These are phyloP conservation scores for Stephania cephalantha DNA, from an alignment of 164 flowering plant species.

Conservation along the genomic window DNA sequence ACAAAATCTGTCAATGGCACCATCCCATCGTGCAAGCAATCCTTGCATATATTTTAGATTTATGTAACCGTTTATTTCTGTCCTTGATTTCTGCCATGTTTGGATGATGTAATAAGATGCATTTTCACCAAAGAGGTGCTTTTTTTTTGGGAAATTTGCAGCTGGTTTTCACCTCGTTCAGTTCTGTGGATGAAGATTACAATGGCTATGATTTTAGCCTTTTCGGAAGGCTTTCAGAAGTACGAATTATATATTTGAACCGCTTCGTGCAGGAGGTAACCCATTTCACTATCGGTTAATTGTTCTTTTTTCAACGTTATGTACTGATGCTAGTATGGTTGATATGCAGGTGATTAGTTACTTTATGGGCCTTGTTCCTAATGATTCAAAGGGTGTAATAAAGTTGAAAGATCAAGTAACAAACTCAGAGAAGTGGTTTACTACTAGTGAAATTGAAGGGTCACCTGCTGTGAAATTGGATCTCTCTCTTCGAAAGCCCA, in stretches of 20 bases:
- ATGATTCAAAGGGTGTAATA: slow-evolving; percentile 44
- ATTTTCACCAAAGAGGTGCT: background rate
- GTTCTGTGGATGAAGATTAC: slow-evolving; percentile 73
- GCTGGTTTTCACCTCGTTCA: slow-evolving; percentile 75
- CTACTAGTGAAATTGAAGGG: slow-evolving; percentile 80
- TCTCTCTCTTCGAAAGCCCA: slow-evolving; percentile 80
- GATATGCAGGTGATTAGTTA: slow-evolving; percentile 60
- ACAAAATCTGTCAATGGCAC: too few relatives aligned
- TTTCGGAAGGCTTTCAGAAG: slow-evolving; percentile 89
- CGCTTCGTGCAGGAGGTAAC: slow-evolving; percentile 95
- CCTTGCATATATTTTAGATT: background rate
- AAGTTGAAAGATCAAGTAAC: slow-evolving; percentile 78
- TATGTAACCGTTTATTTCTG: background rate
- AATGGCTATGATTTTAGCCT: slow-evolving; percentile 88
- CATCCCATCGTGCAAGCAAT: too few relatives aligned
- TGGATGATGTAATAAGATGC: background rate
- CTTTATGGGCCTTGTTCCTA: slow-evolving; percentile 87
- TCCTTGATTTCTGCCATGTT: background rate
- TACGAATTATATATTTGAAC: slow-evolving; percentile 79
- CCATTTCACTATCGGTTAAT: background rate
- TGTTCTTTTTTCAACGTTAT: background rate
- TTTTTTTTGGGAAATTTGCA: slow-evolving; percentile 27
- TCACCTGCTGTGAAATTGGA: slow-evolving; percentile 92
- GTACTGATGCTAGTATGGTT: slow-evolving; percentile 14
- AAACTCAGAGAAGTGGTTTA: slow-evolving; percentile 86